Conservation (phyloP, 2,329 filamentous ascomycete genomes). For the Nannizziopsis barbatae region DNA sequence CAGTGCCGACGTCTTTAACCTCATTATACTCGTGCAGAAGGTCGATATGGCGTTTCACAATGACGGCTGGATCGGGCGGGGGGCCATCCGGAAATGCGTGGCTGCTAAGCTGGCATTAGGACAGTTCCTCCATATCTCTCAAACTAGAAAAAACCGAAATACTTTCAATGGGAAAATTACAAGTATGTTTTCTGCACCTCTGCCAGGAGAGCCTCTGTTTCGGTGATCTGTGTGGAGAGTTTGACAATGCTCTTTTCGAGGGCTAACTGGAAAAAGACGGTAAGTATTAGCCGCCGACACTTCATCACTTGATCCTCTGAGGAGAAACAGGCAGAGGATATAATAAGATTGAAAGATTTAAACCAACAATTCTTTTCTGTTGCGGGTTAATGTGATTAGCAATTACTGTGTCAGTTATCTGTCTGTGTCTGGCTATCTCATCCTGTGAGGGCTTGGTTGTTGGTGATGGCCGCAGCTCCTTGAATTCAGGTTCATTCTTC, state of each 20-base stretch:
- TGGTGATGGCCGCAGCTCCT: no score
- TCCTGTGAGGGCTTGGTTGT: no score
- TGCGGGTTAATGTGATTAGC: constrained; percentile 9
- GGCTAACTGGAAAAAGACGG: constrained; percentile 14
- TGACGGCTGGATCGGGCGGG: constrained; percentile 37
- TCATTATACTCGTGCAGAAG: constrained; percentile 60
- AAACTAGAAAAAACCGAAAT: background rate
- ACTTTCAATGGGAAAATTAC: constrained; percentile 17
- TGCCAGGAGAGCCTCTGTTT: constrained; percentile 27
- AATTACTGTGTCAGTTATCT: background rate
- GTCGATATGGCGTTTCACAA: constrained; percentile 53
- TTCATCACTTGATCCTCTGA: no score
- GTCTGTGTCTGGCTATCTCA: no score
- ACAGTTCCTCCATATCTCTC: background rate
- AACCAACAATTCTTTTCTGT: constrained; percentile 22
- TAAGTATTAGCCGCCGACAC: background rate
- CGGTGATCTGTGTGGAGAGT: constrained; percentile 35
- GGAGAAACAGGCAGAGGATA: no score
- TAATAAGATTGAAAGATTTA: no score
- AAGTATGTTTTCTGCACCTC: constrained; percentile 28
- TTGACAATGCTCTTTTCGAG: constrained; percentile 40
- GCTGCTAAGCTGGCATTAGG: background rate
- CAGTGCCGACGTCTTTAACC: constrained; percentile 56
- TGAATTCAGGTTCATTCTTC: no score
- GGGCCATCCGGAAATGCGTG: constrained; percentile 5